Evolutionary conservation across 805 yeast species (phyloP).

Genomic region (Kodamaea lidongshanica): DNA sequence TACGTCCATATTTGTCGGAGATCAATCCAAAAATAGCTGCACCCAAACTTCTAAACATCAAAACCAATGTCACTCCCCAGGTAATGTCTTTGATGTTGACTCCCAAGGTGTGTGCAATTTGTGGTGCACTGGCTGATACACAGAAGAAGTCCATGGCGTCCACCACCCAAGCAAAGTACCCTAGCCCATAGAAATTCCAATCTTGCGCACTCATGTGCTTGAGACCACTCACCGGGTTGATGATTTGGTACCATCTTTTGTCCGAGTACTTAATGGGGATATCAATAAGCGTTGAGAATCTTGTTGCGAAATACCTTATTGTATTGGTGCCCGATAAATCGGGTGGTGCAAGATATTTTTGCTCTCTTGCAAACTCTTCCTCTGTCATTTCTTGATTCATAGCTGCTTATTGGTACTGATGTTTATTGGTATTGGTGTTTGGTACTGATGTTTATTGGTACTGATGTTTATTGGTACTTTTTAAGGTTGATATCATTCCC

Average conservation of each 20-base stretch:
- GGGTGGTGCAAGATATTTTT: constrained; percentile 9
- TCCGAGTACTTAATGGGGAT: constrained; percentile 10
- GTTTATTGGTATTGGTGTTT: no score
- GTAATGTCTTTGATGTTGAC: constrained; percentile 15
- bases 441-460: no score
- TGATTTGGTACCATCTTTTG: constrained; percentile 6
- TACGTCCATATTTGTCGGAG: constrained; percentile 21
- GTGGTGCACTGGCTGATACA: constrained; percentile 16
- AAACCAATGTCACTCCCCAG: constrained; percentile 23
- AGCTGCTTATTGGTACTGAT: no score
- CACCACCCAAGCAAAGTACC: constrained; percentile 21
- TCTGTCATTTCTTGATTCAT: no score
- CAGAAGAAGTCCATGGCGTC: constrained; percentile 22
- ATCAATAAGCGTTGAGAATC: constrained; percentile 16
- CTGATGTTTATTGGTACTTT: no score
- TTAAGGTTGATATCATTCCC: no score
- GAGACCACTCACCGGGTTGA: constrained; percentile 14
- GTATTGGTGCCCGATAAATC: constrained; percentile 11
- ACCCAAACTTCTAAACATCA: constrained; percentile 23
- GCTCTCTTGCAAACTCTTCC: constrained; percentile 2
- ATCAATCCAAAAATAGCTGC: constrained; percentile 19
- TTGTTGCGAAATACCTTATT: constrained; percentile 10
- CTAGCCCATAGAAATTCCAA: constrained; percentile 18
- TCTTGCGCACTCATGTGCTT: constrained; percentile 10
- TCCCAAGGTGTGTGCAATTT: constrained; percentile 15